phyloP scores from a whole-genome alignment of 2,329 filamentous ascomycete genomes.

The Neospermospora avenae region DNA sequence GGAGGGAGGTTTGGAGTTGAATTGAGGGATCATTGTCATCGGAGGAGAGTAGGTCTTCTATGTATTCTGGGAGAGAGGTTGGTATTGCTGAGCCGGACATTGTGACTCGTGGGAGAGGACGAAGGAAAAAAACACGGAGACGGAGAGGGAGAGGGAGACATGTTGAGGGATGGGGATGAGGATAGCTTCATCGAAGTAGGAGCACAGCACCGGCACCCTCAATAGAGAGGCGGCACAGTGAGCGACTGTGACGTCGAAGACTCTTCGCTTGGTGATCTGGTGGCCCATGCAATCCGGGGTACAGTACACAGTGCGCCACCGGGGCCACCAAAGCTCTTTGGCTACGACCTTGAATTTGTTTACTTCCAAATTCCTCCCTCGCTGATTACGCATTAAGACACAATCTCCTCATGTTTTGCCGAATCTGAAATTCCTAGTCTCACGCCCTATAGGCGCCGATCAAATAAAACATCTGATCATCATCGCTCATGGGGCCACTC shows the following conservation, averaged over 20 bases:
- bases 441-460: no score
- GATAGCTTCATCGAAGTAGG: neutral
- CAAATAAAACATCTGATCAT: no score
- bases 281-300: conserved; percentile 4
- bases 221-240: no score
- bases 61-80: neutral
- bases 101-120: no score
- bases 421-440: no score
- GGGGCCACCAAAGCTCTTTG: no score
- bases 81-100: neutral
- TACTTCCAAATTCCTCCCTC: no score
- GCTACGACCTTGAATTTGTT: no score
- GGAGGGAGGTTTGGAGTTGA: conserved; percentile 18
- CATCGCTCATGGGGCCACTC: no score
- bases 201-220: neutral
- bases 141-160: neutral
- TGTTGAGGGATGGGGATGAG: neutral
- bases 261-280: neutral
- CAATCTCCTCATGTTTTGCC: no score
- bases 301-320: neutral
- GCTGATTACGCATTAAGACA: no score
- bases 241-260: neutral
- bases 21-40: conserved; percentile 9
- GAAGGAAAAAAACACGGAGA: no score
- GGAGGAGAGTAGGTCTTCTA: neutral